phyloP scores from a whole-genome alignment of 306 rosid genomes.

The Cucurbita ficifolia region DNA sequence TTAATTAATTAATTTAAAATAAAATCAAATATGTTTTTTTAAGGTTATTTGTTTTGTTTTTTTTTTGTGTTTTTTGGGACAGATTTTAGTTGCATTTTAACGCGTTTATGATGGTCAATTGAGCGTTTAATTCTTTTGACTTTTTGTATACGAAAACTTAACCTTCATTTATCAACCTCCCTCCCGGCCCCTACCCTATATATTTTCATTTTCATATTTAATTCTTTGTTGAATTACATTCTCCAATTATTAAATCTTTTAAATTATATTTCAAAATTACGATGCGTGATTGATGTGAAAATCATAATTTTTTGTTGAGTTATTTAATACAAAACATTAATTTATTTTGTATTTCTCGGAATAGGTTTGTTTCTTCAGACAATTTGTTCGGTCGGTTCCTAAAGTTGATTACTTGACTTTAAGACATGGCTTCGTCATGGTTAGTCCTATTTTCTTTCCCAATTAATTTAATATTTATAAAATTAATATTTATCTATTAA shows the following conservation, averaged over 20 bases:
- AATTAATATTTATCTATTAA: not conserved
- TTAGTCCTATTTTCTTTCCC: not conserved
- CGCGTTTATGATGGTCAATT: not conserved
- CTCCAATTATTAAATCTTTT: not conserved
- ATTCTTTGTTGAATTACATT: not conserved
- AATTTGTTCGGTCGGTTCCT: constrained; percentile 82
- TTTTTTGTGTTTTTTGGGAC: not conserved
- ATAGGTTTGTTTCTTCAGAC: constrained; percentile 68
- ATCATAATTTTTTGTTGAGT: too few species aligned
- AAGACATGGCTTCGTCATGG: constrained; percentile 87
- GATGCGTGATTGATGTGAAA: too few species aligned
- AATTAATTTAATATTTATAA: not conserved
- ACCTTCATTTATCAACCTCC: not conserved
- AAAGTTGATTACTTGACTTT: constrained; percentile 85
- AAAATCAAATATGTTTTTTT: too few species aligned
- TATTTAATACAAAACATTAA: not conserved
- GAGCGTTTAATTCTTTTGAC: not conserved
- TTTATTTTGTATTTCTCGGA: not conserved
- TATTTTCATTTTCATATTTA: not conserved
- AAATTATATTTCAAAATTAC: too few species aligned
- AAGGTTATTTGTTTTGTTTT: too few species aligned
- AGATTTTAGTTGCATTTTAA: not conserved
- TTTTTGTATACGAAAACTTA: not conserved
- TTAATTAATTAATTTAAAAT: too few species aligned
- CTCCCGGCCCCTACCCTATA: not conserved